phyloP scores from a whole-genome alignment of 2,329 filamentous ascomycete species.

The Stagonosporopsis vannaccii region DNA sequence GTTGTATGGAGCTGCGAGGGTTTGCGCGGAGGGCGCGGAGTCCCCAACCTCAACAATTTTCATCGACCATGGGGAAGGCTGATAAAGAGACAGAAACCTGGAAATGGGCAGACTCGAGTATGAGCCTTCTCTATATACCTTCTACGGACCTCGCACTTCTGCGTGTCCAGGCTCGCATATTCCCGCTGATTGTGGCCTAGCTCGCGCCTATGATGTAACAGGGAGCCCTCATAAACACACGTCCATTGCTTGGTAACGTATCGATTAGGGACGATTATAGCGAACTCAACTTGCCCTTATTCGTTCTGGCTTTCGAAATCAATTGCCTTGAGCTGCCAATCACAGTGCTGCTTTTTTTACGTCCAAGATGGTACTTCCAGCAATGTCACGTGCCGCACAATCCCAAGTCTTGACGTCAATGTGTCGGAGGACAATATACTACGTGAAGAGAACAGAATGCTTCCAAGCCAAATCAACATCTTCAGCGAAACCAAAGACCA shows the following conservation, averaged over 20 bases:
- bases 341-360: neutral
- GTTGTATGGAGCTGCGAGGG: conserved; percentile 8
- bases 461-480: neutral
- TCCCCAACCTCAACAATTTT: conserved; percentile 18
- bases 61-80: conserved; percentile 5
- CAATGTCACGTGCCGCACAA: conserved; percentile 3
- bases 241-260: neutral
- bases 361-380: neutral
- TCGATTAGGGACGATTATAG: neutral
- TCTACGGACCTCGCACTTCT: neutral
- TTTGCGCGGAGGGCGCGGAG: conserved; percentile 13
- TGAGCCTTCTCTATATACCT: conserved; percentile 1
- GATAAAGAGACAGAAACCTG: neutral
- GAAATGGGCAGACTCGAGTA: neutral
- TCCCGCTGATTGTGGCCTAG: conserved; percentile 8
- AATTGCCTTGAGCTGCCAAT: neutral
- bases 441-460: neutral
- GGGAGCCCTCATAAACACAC: neutral
- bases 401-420: conserved; percentile 8
- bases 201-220: conserved; percentile 11
- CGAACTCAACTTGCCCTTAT: neutral
- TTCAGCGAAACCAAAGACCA: neutral
- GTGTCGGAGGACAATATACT: neutral
- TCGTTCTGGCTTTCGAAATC: neutral
- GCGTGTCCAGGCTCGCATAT: conserved; percentile 1